Evolutionary conservation across 495 filamentous ascomycete species (phyloP).

Genomic region (Parathielavia hyrcaniae): DNA sequence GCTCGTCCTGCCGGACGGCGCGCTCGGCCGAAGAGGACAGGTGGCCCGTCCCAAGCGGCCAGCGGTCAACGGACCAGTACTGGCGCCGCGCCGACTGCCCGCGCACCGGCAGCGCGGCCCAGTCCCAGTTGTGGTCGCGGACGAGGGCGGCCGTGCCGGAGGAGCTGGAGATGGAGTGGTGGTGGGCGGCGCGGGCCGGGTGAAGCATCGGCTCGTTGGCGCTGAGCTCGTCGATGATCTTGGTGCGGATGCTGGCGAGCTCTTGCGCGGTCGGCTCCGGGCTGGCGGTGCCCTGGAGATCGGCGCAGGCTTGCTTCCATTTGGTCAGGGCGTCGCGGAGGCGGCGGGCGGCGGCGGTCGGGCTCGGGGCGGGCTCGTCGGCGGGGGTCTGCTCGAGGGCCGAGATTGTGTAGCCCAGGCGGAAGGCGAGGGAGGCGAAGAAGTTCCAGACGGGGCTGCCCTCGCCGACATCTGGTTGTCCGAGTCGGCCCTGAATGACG

Average conservation of each 20-base stretch:
- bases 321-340: conserved; percentile 5
- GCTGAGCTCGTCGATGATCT: conserved; percentile 25
- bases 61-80: conserved; percentile 28
- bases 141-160: conserved; percentile 3
- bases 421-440: conserved; percentile 24
- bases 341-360: neutral
- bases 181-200: conserved; percentile 17
- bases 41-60: conserved; percentile 18
- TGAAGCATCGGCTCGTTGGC: conserved; percentile 27
- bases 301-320: conserved; percentile 6
- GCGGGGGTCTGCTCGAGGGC: neutral
- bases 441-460: conserved; percentile 17
- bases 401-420: conserved; percentile 26
- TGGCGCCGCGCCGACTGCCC: neutral
- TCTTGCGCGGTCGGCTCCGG: neutral
- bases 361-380: neutral
- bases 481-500: conserved; percentile 5
- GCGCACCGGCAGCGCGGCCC: conserved; percentile 10
- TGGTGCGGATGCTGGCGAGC: conserved; percentile 14
- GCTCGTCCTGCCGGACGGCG: neutral
- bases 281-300: neutral
- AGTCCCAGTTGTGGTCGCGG: conserved; percentile 27
- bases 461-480: neutral
- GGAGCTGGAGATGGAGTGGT: neutral
- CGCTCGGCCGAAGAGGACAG: conserved; percentile 1